These are phyloP conservation scores for Dactylonectria macrodidyma DNA, from an alignment of 2,329 filamentous ascomycete genomes.

Conservation along the genomic window DNA sequence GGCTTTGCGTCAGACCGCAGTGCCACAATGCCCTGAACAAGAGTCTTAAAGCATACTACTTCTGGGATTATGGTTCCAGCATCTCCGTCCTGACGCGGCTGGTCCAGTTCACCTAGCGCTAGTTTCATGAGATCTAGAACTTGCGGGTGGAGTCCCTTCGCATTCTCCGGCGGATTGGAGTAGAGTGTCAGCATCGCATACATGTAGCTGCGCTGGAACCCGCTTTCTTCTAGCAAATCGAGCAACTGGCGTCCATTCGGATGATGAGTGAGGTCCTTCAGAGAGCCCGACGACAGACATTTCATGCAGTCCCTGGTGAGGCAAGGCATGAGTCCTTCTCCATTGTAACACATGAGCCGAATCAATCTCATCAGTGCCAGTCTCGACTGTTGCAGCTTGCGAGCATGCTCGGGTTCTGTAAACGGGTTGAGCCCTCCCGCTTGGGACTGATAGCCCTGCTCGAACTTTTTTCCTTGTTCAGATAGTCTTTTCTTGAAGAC, in stretches of 20 bases:
- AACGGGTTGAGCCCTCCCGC: background rate
- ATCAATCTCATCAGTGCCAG: slow-evolving; percentile 1
- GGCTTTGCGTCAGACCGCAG: background rate
- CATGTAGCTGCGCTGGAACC: background rate
- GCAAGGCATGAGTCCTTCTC: slow-evolving; percentile 1
- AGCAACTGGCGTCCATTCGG: background rate
- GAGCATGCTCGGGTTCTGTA: background rate
- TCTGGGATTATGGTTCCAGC: background rate
- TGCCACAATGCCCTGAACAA: background rate
- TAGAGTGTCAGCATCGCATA: background rate
- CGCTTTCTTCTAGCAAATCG: slow-evolving; percentile 2
- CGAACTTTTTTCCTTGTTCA: background rate
- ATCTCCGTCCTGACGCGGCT: background rate
- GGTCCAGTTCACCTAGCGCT: background rate
- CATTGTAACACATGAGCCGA: slow-evolving; percentile 3
- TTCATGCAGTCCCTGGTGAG: background rate
- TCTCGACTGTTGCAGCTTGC: slow-evolving; percentile 1
- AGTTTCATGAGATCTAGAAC: background rate
- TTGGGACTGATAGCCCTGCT: background rate
- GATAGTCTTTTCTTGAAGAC: background rate
- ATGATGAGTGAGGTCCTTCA: background rate
- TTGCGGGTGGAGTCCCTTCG: background rate
- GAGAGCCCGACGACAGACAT: background rate
- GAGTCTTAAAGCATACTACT: background rate
- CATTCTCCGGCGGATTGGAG: background rate